These are phyloP conservation scores for Oropetium thomaeum DNA, from an alignment of 176 grass and related monocot species.

Conservation along the genomic window DNA sequence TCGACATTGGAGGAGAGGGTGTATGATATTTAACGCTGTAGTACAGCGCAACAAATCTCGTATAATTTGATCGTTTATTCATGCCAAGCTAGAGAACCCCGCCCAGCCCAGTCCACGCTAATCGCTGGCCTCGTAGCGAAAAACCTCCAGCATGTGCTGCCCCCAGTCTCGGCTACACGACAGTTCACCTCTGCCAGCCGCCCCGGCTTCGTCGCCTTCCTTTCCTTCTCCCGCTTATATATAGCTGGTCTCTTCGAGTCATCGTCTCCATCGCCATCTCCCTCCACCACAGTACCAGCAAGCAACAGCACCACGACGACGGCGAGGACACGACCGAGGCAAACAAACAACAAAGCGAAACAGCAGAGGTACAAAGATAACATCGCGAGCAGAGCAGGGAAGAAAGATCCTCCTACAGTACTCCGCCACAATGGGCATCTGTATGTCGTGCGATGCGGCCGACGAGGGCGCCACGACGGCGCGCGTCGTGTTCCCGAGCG, in stretches of 20 bases:
- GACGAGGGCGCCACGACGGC: conserved; percentile 31
- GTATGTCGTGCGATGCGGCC: conserved; percentile 46
- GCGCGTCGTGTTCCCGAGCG: conserved; percentile 62
- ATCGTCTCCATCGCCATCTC: conserved; percentile 8
- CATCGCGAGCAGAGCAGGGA: background rate
- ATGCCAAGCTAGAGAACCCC: conserved; percentile 15
- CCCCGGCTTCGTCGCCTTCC: conserved; percentile 5
- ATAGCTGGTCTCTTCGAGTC: background rate
- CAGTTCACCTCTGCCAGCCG: conserved; percentile 20
- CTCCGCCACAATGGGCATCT: conserved; percentile 49
- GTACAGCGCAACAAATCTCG: background rate
- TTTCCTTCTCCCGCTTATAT: conserved; percentile 23
- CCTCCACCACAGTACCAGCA: conserved; percentile 21
- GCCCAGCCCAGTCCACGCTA: conserved; percentile 2
- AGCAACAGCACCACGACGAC: background rate
- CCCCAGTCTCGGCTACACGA: conserved; percentile 38
- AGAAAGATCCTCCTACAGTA: background rate
- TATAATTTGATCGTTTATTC: background rate
- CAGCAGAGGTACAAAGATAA: background rate
- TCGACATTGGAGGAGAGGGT: background rate
- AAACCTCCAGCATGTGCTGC: conserved; percentile 56
- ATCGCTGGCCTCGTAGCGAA: conserved; percentile 11
- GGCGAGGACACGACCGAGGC: background rate
- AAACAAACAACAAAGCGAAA: background rate
- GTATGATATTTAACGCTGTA: background rate